Base-by-base conservation (phyloP, 495 filamentous ascomycete genomes). In the Xylaria cubensis region DNA sequence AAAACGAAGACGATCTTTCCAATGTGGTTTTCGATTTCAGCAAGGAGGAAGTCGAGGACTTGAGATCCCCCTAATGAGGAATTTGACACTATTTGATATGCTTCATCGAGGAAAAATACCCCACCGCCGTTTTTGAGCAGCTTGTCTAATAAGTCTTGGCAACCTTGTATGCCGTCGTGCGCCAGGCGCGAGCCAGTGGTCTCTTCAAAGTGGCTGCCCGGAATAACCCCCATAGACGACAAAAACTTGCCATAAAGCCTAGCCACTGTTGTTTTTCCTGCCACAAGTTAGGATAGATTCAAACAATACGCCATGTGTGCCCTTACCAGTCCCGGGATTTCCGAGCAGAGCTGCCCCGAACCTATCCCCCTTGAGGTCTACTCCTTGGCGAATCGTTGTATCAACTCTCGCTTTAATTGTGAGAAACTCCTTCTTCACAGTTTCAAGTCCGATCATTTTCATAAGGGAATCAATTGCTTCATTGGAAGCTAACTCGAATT, bases 181-280 rank as follows among this genome's bases (percentile, higher is more conserved):
- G 91, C 87, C 1, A 97, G 83, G n/a, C 82, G 79, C 0, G 92
- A 88, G 0, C 92, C 93, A 0, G 92, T 91, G 0, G 88, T 92
- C 72, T 95, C 92, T 1, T 88, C 76, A 55, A 95, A 88, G 17
- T 70, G 76, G n/a, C 73, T 64, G 0, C 83, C 85, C 0, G 88
- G 81, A 26, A 93, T 81, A 8, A 88, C 86, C 0, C 88, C 88
- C 0, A 93, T 80, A 0, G 89, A 84, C 0, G 87, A 81, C 3
- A 95, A 78, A 69, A 94, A 90, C 55, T 89, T 86, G 7, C 90
- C 92, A 71, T 95, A 97, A 0, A 92, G 78, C 7, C 92, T 85
- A n/a, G 93, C 92, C 17, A 95, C 90, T 0, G 93, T 95, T 0
- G 93, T 95, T 83, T 95, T 97, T 1, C 91, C 91, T 91, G 64